Evolutionary conservation across 306 rosid genomes (phyloP).

Genomic region (Quercus alba): DNA sequence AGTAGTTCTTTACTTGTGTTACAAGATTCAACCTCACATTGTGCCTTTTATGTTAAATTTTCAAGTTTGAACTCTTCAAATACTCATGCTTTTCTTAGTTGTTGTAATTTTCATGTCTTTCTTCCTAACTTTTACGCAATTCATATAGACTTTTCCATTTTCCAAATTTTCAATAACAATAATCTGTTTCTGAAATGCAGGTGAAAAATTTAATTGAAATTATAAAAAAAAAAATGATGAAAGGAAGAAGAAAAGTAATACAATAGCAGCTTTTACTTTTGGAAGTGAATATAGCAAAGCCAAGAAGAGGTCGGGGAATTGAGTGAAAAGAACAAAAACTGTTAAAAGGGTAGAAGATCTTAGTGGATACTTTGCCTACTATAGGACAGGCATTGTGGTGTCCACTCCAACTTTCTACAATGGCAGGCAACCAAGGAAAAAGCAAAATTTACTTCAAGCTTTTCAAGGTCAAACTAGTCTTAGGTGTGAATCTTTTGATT

Average conservation of each 20-base stretch:
- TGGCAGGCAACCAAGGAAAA: slow-evolving; percentile 41
- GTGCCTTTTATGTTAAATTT: not conserved
- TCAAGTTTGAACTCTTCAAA: not conserved
- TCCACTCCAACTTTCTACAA: slow-evolving; percentile 56
- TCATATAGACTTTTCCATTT: not conserved
- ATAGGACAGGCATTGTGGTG: slow-evolving; percentile 69
- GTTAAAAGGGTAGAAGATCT: slow-evolving; percentile 53
- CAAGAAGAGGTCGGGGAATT: slow-evolving; percentile 32
- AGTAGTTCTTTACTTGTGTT: not conserved
- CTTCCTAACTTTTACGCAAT: not conserved
- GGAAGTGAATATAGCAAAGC: slow-evolving; percentile 39
- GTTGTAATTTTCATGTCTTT: not conserved
- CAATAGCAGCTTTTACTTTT: slow-evolving; percentile 52
- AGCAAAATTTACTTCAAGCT: slow-evolving; percentile 30
- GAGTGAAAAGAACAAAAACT: slow-evolving; percentile 48
- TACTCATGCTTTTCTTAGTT: not conserved
- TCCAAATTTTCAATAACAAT: not conserved
- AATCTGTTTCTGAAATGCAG: slow-evolving; percentile 36
- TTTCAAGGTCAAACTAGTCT: slow-evolving; percentile 61
- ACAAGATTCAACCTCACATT: not conserved
- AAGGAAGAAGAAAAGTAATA: slow-evolving; percentile 10
- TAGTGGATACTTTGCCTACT: slow-evolving; percentile 77
- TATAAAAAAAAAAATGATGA: slow-evolving; percentile 3
- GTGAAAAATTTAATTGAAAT: slow-evolving; percentile 22
- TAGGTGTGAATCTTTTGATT: slow-evolving; percentile 48